Conservation (phyloP, 169 alveolate genomes). For the Babesia ovata region DNA sequence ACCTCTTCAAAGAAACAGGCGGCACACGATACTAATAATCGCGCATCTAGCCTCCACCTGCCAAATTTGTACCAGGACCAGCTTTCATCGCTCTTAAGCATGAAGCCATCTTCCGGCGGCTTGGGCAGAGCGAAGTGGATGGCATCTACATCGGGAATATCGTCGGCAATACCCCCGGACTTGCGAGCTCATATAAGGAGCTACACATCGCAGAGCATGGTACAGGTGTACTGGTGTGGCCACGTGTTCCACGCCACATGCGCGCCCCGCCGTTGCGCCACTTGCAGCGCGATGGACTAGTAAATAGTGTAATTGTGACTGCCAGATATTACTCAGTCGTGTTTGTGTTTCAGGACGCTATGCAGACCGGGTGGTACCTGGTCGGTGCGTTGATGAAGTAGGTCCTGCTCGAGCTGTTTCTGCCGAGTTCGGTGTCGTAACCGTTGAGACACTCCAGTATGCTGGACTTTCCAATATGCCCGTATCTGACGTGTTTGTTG, state of each 20-base stretch:
- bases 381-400: constrained; percentile 37
- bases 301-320: neutral
- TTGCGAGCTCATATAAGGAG: neutral
- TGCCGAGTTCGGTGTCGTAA: constrained; percentile 43
- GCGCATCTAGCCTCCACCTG: neutral
- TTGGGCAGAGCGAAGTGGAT: constrained; percentile 14
- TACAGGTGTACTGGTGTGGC: constrained; percentile 58
- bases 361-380: constrained; percentile 61
- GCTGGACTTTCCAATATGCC: constrained; percentile 38
- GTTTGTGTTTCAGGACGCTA: constrained; percentile 3
- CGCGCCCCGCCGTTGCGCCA: constrained; percentile 43
- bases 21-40: neutral
- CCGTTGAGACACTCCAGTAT: constrained; percentile 62
- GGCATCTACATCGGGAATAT: neutral
- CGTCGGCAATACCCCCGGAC: constrained; percentile 7
- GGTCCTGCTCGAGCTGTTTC: neutral
- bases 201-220: neutral
- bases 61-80: constrained; percentile 43
- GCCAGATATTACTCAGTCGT: neutral
- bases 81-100: constrained; percentile 35
- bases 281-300: constrained; percentile 18
- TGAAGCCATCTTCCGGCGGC: neutral
- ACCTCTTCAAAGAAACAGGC: neutral
- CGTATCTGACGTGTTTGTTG: constrained; percentile 58
- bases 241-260: constrained; percentile 57